A percentile compares a stretch with the other conserved stretches of the same genome.
phyloP scores from a whole-genome alignment of 2,329 filamentous ascomycete species.

The Blastomyces gilchristii region DNA sequence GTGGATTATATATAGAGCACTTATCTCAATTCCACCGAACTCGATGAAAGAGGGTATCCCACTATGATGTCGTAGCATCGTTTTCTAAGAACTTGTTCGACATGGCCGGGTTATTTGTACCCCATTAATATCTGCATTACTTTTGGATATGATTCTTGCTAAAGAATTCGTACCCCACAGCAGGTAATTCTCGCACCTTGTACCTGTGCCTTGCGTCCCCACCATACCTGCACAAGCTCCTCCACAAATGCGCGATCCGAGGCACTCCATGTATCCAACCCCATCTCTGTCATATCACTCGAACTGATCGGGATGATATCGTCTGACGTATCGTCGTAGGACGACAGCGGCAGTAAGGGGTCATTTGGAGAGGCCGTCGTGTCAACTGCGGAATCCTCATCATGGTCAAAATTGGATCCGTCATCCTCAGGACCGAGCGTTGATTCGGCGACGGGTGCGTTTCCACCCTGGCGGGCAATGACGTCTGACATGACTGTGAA shows the following conservation, averaged over 20 bases:
- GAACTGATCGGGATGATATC: slow-evolving; percentile 30
- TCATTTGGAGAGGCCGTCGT: not conserved
- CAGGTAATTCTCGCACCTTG: slow-evolving; percentile 37
- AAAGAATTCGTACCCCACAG: slow-evolving; percentile 39
- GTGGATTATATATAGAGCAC: too few relatives aligned
- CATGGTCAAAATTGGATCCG: not conserved
- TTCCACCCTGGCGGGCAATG: slow-evolving; percentile 31
- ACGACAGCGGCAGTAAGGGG: slow-evolving; percentile 3
- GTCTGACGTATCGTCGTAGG: slow-evolving; percentile 6
- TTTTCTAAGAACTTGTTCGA: not conserved
- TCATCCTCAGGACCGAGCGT: not conserved
- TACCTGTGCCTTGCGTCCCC: slow-evolving; percentile 35
- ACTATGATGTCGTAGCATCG: not conserved
- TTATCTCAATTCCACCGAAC: not conserved
- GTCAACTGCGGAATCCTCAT: not conserved
- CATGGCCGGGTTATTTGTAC: not conserved
- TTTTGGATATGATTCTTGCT: slow-evolving; percentile 5
- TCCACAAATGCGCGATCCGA: slow-evolving; percentile 38
- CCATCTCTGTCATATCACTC: slow-evolving; percentile 40
- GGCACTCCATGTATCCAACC: slow-evolving; percentile 41
- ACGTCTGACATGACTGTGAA: slow-evolving; percentile 37
- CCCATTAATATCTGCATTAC: slow-evolving; percentile 5
- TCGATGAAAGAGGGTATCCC: not conserved
- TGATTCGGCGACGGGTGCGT: slow-evolving; percentile 16
- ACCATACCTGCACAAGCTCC: slow-evolving; percentile 38